Base-by-base conservation (phyloP, 176 grass and related monocot genomes). In the Typha latifolia region DNA sequence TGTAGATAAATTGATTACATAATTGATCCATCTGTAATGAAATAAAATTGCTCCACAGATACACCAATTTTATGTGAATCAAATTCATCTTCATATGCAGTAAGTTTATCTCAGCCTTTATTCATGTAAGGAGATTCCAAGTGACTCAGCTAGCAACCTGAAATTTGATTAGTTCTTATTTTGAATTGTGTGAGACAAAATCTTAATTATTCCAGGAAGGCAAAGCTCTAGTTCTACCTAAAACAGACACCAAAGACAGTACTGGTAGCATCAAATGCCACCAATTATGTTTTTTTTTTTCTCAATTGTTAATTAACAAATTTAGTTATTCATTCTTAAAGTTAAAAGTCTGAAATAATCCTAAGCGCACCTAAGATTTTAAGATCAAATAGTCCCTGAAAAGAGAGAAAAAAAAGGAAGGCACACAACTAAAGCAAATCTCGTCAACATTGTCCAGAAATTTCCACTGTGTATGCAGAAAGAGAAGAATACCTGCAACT, bases 401-500 rank as follows among this genome's bases (percentile, higher is more conserved):
- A 21, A 59, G 51, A 53, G 51, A 53, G 51, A 55, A 53, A 3
- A 3, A 15, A 55, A 16, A 55, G 14, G 4, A 55, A 14, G 4
- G 18, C 51, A 16, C 4, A 18, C 15, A 18, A 55, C 51, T 59
- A 59, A 59, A 59, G 53, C 16, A 59, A 59, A 11, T 19, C 20
- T 59, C 10, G 16, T 3, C 53, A n/a, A 22, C 2, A 59, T 19
- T 22, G 11, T 19, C 53, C 53, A 59, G 8, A 22, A 59, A 59
- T 6, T 22, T 6, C 20, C 11, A 59, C 16, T 59, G n/a, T 57
- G 16, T 57, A 21, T 21, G 16, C 53, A 18, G 13, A 64, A 62
- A 32, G 29, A 81, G 26, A 62, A 18, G 23, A 51, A n/a, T 32
- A 90, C 89, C 95, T 99, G 89, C 86, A 90, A 12, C 79, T 79